Evolutionary conservation across 345 rosid species (phyloP), one percentile per base, ranked within the genome.

Genomic region (Clarkia xantiana): DNA sequence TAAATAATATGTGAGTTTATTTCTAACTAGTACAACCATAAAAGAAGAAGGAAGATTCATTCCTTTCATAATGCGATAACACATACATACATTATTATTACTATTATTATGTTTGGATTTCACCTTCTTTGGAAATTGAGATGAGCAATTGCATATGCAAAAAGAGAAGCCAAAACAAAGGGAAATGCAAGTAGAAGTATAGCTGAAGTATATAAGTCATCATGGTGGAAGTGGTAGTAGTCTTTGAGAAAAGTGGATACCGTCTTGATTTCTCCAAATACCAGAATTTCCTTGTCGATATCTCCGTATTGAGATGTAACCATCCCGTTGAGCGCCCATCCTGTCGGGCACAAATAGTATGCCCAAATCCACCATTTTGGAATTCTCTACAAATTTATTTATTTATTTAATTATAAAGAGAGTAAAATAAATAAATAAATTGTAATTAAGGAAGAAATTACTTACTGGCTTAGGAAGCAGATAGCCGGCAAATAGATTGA

Each of bases 351-450:
- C 17, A 74, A 3, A 52, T 79, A 82, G 55, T 76, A 85, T 40
- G 76, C 18, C 94, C 94, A 89, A 6, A 78, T 56, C 95, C 97
- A 85, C 87, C 90, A 85, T 25, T 65, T 70, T 4, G 97, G 93
- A n/a, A 89, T 73, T 48, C 68, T 64, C 97, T 84, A 82, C 72
- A 64, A 17, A 14, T 38, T 57, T 2, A 41, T 17, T n/a, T n/a
- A n/a, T n/a, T n/a, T n/a, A n/a, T n/a, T n/a, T n/a, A 56, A 59
- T 9, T 34, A 54, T 54, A 50, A 58, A 25, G 15, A 40, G 15
- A 25, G 12, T 9, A 18, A 40, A 18, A 38, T 14, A 34, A 22
- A 6, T 36, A 40, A 12, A 13, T 48, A 9, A 3, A 18, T 38
- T n/a, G 1, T 43, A 14, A 40, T 38, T 47, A 34, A 54, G 19